Base-by-base conservation (phyloP, 1,284 basidiomycete species). In the Puccinia hordei region DNA sequence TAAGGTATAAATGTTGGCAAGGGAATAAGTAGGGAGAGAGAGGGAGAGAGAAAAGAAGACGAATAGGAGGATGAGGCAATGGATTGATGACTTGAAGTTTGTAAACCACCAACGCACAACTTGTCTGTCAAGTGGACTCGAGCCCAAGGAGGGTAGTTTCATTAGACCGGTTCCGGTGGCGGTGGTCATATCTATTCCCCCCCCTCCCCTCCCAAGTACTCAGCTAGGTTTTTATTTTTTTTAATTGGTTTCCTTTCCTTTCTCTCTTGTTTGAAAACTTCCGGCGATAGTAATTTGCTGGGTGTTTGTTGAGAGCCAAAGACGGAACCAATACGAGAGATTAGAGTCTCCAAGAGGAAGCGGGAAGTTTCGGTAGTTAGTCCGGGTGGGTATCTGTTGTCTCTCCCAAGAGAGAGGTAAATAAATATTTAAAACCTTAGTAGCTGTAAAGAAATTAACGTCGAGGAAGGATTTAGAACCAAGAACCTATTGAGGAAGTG, bases 71-170 rank as follows among this genome's bases (percentile, higher is more conserved):
- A 44, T 12, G 30, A 15, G 10, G 66, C 12, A 49, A 49, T n/a
- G 12, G 5, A 44, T 6, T 38, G 38, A 69, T 27, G 46, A 27
- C 61, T 38, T 38, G 33, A 61, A 2, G n/a, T n/a, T n/a, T n/a
- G n/a, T n/a, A n/a, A n/a, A n/a, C n/a, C 27, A 63, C 35, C 57
- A 63, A 63, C 61, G 61, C 33, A 63, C 61, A 63, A 63, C 19
- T 38, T 63, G 61, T 63, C 61, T 63, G 35, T 63, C 35, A 63
- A 63, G 61, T 41, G 61, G 35, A 41, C 61, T 63, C 27, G 61
- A 63, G 35, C 61, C 53, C 24, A 55, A 55, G 19, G 53, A 55
- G 53, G 53, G 53, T 24, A 55, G 19, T 55, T 55, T 55, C 53
- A 55, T 55, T 55, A 55, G 24, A 27, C 53, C 53, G 9, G 53